These are phyloP conservation scores for Cutaneotrichosporon sp. DNA, from an alignment of 1,284 basidiomycete genomes.

Conservation along the genomic window DNA sequence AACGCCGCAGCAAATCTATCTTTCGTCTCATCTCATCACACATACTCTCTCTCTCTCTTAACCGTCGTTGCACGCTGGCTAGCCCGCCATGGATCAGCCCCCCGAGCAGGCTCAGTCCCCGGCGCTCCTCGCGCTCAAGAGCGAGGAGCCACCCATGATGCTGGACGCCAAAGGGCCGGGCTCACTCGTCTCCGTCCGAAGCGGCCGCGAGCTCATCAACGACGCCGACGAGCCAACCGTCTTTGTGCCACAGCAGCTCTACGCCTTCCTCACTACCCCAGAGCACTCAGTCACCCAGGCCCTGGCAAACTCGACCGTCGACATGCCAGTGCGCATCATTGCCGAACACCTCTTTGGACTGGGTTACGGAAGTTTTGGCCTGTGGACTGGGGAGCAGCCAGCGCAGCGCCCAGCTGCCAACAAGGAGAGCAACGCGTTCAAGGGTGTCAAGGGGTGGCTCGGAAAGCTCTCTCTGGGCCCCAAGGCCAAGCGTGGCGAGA, in stretches of 20 bases:
- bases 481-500: background rate
- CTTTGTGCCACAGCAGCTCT: slow-evolving; percentile 16
- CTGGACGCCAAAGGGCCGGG: background rate
- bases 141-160: slow-evolving; percentile 6
- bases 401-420: background rate
- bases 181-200: slow-evolving; percentile 4
- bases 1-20: too few species aligned
- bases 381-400: slow-evolving; percentile 6
- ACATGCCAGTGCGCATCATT: slow-evolving; percentile 21
- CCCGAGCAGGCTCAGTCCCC: slow-evolving; percentile 6
- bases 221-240: slow-evolving; percentile 6
- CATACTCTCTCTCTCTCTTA: background rate
- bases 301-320: slow-evolving; percentile 18
- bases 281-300: slow-evolving; percentile 17
- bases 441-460: slow-evolving; percentile 7
- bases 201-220: slow-evolving; percentile 15
- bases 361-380: slow-evolving; percentile 14
- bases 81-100: too few species aligned
- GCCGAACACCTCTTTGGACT: slow-evolving; percentile 23
- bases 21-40: background rate
- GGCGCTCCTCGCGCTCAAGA: slow-evolving; percentile 9
- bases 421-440: slow-evolving; percentile 4
- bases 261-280: slow-evolving; percentile 15
- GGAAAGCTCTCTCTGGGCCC: background rate
- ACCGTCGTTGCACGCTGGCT: too few species aligned